Percentiles rank a stretch among this genome's conserved stretches.
Evolutionary conservation across 1,139 yeast genomes (phyloP).

Genomic region (Blastobotrys malaysiensis): DNA sequence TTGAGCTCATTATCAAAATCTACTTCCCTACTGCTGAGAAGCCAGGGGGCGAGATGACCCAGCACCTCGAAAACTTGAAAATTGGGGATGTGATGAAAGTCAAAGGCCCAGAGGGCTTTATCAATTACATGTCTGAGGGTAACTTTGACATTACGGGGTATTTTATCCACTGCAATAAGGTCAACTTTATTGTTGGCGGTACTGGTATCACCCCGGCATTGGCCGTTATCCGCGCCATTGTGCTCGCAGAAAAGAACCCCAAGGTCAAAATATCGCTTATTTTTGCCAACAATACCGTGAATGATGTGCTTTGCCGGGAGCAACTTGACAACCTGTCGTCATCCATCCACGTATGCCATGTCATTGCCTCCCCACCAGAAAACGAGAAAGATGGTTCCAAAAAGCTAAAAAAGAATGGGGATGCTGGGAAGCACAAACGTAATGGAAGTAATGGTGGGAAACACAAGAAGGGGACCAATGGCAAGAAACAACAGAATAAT

Average conservation of each 20-base stretch:
- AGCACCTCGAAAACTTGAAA: conserved; percentile 23
- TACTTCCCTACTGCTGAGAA: conserved; percentile 28
- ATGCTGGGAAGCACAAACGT: too few species aligned
- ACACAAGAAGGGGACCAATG: too few species aligned
- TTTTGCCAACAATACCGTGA: conserved; percentile 1
- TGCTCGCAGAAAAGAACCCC: not conserved
- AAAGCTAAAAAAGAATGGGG: too few species aligned
- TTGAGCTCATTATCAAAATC: conserved; percentile 29
- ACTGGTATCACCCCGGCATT: conserved; percentile 2
- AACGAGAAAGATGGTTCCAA: too few species aligned
- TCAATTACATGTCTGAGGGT: conserved; percentile 37
- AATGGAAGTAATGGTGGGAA: not conserved
- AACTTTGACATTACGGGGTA: conserved; percentile 2
- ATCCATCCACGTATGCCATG: not conserved
- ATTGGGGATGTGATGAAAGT: conserved; percentile 30
- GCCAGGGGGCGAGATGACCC: conserved; percentile 32
- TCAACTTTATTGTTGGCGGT: conserved; percentile 2
- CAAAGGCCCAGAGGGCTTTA: conserved; percentile 58
- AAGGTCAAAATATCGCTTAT: not conserved
- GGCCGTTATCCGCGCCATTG: not conserved
- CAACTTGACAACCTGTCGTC: not conserved
- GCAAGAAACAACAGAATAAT: too few species aligned
- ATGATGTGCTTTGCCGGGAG: not conserved
- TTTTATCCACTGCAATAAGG: not conserved
- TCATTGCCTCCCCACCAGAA: not conserved